Evolutionary conservation across 192 early-diverging fungal genomes (phyloP).

Genomic region (Umbelopsis ramanniana): DNA sequence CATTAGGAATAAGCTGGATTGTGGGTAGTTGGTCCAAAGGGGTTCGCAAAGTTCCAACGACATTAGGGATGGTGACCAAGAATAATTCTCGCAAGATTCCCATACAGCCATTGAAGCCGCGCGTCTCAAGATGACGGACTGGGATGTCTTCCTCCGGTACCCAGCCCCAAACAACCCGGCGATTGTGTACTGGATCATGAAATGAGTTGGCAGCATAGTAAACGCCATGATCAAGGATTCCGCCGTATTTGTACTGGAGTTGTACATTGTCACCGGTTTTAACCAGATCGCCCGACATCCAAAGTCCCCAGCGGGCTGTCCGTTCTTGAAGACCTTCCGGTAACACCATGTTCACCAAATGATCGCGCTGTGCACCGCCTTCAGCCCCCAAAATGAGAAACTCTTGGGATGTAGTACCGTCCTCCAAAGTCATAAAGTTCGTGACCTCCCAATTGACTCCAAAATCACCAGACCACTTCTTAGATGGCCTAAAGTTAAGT

Average conservation of each 20-base stretch:
- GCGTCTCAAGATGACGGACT: not conserved
- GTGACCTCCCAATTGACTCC: constrained; percentile 17
- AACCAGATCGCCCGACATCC: no score
- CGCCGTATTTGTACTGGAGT: not conserved
- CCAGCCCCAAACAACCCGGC: constrained; percentile 25
- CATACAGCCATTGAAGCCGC: constrained; percentile 24
- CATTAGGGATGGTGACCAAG: not conserved
- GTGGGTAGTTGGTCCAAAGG: not conserved
- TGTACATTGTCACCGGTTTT: no score
- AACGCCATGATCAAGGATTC: constrained; percentile 14
- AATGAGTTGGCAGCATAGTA: constrained; percentile 20
- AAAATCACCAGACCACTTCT: constrained; percentile 19
- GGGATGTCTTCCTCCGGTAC: constrained; percentile 23
- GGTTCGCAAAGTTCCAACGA: not conserved
- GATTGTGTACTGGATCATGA: not conserved
- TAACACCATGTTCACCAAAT: no score
- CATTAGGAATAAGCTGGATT: not conserved
- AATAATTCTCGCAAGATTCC: constrained; percentile 25
- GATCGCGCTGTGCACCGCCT: no score
- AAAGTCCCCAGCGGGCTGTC: no score
- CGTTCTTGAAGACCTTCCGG: no score
- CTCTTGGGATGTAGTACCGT: not conserved
- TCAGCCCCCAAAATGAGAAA: no score
- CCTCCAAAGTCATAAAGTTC: constrained; percentile 10
- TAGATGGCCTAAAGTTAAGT: not conserved